phyloP scores from a whole-genome alignment of 495 filamentous ascomycete genomes.

The Talaromyces proteolyticus region DNA sequence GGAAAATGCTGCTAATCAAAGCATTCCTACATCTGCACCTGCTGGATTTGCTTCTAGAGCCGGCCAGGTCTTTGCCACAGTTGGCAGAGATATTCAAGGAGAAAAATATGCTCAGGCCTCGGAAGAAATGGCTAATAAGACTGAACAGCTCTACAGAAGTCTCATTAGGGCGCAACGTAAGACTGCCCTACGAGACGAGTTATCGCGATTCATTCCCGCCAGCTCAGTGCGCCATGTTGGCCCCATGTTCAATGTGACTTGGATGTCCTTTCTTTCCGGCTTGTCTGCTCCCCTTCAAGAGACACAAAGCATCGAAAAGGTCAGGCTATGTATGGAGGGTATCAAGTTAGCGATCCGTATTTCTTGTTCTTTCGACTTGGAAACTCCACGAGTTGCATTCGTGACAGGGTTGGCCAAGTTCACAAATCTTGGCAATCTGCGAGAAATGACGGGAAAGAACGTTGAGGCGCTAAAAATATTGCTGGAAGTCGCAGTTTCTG shows the following conservation, averaged over 20 bases:
- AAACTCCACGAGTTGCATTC: constrained; percentile 88
- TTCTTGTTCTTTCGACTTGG: constrained; percentile 87
- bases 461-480: constrained; percentile 87
- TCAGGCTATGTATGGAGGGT: constrained; percentile 88
- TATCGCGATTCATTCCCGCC: constrained; percentile 80
- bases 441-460: constrained; percentile 95
- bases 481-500: constrained; percentile 84
- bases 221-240: constrained; percentile 91
- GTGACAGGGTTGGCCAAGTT: constrained; percentile 89
- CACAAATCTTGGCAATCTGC: constrained; percentile 90
- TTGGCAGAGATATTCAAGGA: constrained; percentile 84
- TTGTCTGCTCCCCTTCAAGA: constrained; percentile 88
- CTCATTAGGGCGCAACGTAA: constrained; percentile 80
- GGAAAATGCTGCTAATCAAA: constrained; percentile 73
- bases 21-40: constrained; percentile 50
- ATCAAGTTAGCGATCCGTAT: constrained; percentile 89
- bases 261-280: constrained; percentile 97
- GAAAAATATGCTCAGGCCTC: constrained; percentile 93
- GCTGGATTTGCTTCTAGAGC: constrained; percentile 73
- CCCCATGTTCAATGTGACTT: constrained; percentile 98
- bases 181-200: constrained; percentile 60
- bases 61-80: constrained; percentile 83
- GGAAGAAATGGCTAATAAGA: constrained; percentile 87
- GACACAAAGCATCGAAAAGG: constrained; percentile 83
- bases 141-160: constrained; percentile 85